phyloP scores from a whole-genome alignment of 2,329 filamentous ascomycete genomes.

The Diaporthe sp. region DNA sequence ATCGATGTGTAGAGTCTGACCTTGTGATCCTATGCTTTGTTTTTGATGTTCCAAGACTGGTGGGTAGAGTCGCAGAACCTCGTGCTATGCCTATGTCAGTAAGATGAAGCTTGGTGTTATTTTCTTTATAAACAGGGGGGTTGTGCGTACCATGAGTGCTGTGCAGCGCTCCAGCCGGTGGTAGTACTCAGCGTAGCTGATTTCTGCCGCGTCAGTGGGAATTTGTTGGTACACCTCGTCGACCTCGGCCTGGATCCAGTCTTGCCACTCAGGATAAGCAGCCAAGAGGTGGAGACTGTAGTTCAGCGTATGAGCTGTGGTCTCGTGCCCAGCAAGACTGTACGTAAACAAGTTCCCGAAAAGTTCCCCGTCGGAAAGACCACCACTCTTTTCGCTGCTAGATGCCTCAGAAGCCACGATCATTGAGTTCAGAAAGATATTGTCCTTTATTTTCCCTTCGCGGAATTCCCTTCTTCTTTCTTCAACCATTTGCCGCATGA shows the following conservation, averaged over 20 bases:
- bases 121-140: neutral
- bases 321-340: constrained; percentile 21
- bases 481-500: constrained; percentile 18
- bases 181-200: constrained; percentile 25
- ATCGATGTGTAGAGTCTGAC: neutral
- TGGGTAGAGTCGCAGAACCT: constrained; percentile 25
- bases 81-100: constrained; percentile 9
- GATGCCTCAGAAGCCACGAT: neutral
- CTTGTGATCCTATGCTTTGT: neutral
- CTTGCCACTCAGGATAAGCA: constrained; percentile 12
- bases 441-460: neutral
- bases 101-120: neutral
- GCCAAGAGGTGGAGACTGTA: neutral
- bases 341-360: constrained; percentile 22
- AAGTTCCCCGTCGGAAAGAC: neutral
- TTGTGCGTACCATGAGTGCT: constrained; percentile 23
- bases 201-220: neutral
- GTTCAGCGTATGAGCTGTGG: constrained; percentile 23
- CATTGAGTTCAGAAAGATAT: constrained; percentile 11
- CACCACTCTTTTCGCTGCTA: neutral
- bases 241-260: constrained; percentile 16
- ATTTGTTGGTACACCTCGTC: neutral
- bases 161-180: constrained; percentile 30
- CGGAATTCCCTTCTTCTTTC: neutral
- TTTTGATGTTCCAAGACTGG: constrained; percentile 7